Base-by-base conservation (phyloP, 106 monocot species). In the Dendrobium catenatum region DNA sequence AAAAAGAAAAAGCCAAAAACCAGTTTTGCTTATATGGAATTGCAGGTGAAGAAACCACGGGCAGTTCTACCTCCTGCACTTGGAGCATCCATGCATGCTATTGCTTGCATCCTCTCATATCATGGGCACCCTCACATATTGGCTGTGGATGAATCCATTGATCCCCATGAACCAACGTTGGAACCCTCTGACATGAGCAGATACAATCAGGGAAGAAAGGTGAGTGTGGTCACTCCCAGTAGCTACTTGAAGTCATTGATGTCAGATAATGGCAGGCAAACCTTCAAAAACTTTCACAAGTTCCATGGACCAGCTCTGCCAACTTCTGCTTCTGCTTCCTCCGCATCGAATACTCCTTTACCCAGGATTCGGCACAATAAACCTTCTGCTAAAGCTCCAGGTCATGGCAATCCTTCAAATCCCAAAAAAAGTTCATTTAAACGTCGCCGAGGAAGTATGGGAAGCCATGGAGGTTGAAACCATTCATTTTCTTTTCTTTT, bases 61-160 rank as follows among this genome's bases (percentile, higher is more conserved):
- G 78, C 75, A 73, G 81, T 82, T 82, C 86, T 95, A 11, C 99
- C 99, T 48, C 88, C 95, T 46, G 83, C 80, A 27, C 93, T 99
- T 42, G 91, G 81, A 48, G 95, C 99, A n/a, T 86, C 99, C 4
- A 85, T 95, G 81, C 82, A 91, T 68, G 85, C 99, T 20, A 91
- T 99, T n/a, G 86, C 91, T 8, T 95, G 87, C 85, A 89, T 99
- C 48, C 87, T 99, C 24, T 99, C 99, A 56, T 88, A 82, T 75
- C 86, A 95, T 55, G 95, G 91, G 13, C 58, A 90, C 59, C 75
- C 88, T 4, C 78, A 79, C 56, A 46, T 90, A 40, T 54, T 82
- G 42, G 64, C 86, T 61, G 67, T 81, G 56, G 80, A 85, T 59
- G 83, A 85, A 18, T 61, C 75, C 16, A 37, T 70, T 11, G 79